Conservation (phyloP, 176 grass and related monocot genomes). For the Alloteropsis semialata region DNA sequence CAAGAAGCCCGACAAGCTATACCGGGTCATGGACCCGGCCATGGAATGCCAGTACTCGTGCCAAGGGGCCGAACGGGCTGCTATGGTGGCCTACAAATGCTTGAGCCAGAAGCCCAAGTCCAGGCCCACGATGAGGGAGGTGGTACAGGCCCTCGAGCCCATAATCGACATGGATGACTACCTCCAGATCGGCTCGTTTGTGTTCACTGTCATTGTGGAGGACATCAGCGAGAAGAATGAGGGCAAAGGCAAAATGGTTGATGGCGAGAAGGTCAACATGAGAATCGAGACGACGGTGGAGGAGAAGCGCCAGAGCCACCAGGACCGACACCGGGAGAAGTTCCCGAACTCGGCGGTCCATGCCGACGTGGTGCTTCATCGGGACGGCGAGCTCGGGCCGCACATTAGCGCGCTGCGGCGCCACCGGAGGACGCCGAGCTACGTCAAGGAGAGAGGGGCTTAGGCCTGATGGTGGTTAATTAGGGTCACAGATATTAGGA, state of each 20-base stretch:
- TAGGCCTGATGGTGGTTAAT: background rate
- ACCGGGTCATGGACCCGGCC: conserved; percentile 54
- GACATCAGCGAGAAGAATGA: background rate
- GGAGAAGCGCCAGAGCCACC: conserved; percentile 49
- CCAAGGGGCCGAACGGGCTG: conserved; percentile 41
- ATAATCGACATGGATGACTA: conserved; percentile 55
- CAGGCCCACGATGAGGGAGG: conserved; percentile 72
- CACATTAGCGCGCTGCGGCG: conserved; percentile 27
- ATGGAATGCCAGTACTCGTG: conserved; percentile 54
- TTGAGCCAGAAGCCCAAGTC: conserved; percentile 55
- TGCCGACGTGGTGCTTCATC: conserved; percentile 23
- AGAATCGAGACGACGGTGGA: conserved; percentile 6
- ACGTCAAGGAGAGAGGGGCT: conserved; percentile 43
- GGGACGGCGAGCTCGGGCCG: background rate
- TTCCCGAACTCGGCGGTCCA: conserved; percentile 58
- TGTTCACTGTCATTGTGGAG: conserved; percentile 58
- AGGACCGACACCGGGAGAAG: conserved; percentile 44
- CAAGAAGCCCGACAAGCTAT: conserved; percentile 35
- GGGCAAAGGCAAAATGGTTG: background rate
- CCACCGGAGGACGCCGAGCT: conserved; percentile 37
- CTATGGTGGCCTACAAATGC: conserved; percentile 67
- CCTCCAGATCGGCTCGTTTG: conserved; percentile 42
- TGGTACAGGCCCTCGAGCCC: conserved; percentile 56
- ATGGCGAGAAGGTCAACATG: background rate
- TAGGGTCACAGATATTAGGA: background rate